phyloP scores from a whole-genome alignment of 257 asterid species.

The Capsicum rhomboideum region DNA sequence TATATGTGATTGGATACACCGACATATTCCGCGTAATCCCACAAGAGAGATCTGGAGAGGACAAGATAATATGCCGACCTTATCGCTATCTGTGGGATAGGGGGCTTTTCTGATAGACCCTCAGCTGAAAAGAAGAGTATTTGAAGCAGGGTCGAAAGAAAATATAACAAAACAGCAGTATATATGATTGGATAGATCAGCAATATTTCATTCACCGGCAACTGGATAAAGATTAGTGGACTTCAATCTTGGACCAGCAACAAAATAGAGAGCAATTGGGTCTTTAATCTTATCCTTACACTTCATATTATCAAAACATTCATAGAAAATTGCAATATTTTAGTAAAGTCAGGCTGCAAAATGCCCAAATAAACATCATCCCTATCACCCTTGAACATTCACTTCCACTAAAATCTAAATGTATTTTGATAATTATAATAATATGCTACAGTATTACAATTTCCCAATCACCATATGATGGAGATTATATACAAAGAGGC shows the following conservation, averaged over 20 bases:
- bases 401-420: background rate
- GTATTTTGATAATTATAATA: background rate
- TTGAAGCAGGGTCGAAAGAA: too few relatives aligned
- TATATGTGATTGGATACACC: too few relatives aligned
- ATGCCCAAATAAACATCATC: background rate
- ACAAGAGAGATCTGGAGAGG: too few relatives aligned
- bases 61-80: too few relatives aligned
- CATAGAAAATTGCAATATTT: background rate
- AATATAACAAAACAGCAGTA: too few relatives aligned
- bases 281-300: background rate
- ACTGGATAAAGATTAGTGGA: too few relatives aligned
- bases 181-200: too few relatives aligned
- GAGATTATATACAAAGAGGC: conserved; percentile 22
- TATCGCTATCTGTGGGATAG: too few relatives aligned
- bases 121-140: too few relatives aligned
- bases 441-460: background rate
- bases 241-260: background rate
- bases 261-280: background rate
- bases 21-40: too few relatives aligned
- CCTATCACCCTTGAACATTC: background rate
- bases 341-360: background rate
- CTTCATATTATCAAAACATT: background rate
- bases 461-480: background rate
- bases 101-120: too few relatives aligned
- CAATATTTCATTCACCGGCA: too few relatives aligned